phyloP scores from a whole-genome alignment of 2,329 filamentous ascomycete species.

The Aaosphaeria pasadenensis region DNA sequence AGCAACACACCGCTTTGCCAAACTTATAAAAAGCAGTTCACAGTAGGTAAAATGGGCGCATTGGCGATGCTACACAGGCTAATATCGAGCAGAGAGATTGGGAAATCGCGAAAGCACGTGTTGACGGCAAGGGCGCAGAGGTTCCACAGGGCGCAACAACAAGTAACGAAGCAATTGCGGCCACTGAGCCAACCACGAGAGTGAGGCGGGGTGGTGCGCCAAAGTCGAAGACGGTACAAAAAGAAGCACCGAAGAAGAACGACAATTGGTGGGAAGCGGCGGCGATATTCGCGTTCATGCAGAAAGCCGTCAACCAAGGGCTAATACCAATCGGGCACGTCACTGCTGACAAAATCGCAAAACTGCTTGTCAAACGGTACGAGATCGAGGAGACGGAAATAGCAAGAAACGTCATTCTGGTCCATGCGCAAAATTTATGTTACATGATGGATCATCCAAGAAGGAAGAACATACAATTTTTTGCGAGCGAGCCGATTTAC shows the following conservation, averaged over 20 bases:
- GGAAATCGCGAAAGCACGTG: slow-evolving; percentile 26
- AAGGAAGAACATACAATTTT: slow-evolving; percentile 25
- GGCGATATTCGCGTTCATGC: slow-evolving; percentile 39
- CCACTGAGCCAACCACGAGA: too few relatives aligned
- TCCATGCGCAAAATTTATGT: slow-evolving; percentile 35
- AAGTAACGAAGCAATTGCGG: too few relatives aligned
- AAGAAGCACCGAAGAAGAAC: slow-evolving; percentile 21
- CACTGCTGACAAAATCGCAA: slow-evolving; percentile 29
- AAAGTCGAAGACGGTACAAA: neutral
- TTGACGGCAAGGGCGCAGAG: slow-evolving; percentile 19
- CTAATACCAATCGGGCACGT: slow-evolving; percentile 26
- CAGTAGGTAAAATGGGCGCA: slow-evolving; percentile 18
- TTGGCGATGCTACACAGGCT: neutral
- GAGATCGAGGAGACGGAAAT: slow-evolving; percentile 32
- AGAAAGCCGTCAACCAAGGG: slow-evolving; percentile 34
- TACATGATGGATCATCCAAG: slow-evolving; percentile 38
- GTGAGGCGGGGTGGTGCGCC: neutral
- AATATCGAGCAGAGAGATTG: slow-evolving; percentile 21
- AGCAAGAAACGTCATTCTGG: slow-evolving; percentile 31
- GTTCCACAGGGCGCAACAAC: neutral
- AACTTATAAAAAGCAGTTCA: slow-evolving; percentile 37
- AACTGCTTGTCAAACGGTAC: slow-evolving; percentile 33
- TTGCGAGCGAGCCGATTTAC: slow-evolving; percentile 31
- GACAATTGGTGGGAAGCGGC: slow-evolving; percentile 39
- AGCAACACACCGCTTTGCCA: slow-evolving; percentile 41